Evolutionary conservation across 1,284 basidiomycete genomes (phyloP).

Genomic region (Ustilago esculenta): DNA sequence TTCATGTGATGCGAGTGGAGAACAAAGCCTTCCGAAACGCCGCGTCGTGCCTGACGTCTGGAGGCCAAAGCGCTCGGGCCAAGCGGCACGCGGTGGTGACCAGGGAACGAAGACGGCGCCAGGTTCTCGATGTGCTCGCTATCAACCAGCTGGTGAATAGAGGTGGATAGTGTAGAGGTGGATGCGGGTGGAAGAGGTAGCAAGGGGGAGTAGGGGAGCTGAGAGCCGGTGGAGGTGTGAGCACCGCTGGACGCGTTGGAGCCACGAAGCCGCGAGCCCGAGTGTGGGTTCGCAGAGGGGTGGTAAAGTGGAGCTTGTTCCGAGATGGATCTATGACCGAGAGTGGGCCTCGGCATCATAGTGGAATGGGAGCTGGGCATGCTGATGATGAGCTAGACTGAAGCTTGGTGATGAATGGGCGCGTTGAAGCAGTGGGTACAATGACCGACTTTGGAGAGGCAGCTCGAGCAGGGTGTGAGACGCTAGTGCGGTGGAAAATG

Average conservation of each 20-base stretch:
- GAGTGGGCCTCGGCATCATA: slow-evolving; percentile 24
- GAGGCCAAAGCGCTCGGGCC: slow-evolving; percentile 23
- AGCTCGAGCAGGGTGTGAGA: too few relatives aligned
- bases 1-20: slow-evolving; percentile 5
- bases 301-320: slow-evolving; percentile 39
- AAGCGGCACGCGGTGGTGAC: background rate
- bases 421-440: too few relatives aligned
- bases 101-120: background rate
- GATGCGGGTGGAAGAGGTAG: slow-evolving; percentile 32
- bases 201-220: slow-evolving; percentile 37
- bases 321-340: slow-evolving; percentile 43
- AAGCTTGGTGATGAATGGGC: background rate
- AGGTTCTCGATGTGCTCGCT: slow-evolving; percentile 21
- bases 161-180: slow-evolving; percentile 1
- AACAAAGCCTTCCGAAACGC: slow-evolving; percentile 26
- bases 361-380: slow-evolving; percentile 11
- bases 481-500: too few relatives aligned
- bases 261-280: slow-evolving; percentile 29
- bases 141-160: slow-evolving; percentile 2
- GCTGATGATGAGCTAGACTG: background rate
- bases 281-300: slow-evolving; percentile 14
- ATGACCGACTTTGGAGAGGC: too few relatives aligned
- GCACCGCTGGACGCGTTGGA: slow-evolving; percentile 32
- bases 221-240: slow-evolving; percentile 13
- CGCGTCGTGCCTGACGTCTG: slow-evolving; percentile 27